Percentiles rank a stretch among this genome's conserved stretches.
Conservation (phyloP, 192 early-diverging fungal species). For the Gamsiella multidivaricata region DNA sequence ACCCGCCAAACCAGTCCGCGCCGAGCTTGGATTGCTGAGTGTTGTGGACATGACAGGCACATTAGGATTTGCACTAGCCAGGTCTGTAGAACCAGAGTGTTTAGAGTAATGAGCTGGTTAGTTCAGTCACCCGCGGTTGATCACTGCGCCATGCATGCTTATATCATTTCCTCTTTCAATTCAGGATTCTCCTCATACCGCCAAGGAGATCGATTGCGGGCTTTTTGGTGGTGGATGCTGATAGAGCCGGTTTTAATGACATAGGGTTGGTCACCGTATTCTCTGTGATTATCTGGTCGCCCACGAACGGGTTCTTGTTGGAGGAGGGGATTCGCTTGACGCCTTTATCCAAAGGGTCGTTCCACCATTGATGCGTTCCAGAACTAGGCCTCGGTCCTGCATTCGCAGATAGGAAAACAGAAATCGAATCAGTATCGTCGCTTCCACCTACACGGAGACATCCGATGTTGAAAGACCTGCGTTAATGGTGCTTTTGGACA, state of each 20-base stretch:
- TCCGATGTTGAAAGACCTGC: too few relatives aligned
- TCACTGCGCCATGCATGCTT: too few relatives aligned
- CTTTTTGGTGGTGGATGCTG: constrained; percentile 1
- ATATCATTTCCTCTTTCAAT: too few relatives aligned
- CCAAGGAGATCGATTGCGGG: constrained; percentile 36
- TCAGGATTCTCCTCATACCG: constrained; percentile 22
- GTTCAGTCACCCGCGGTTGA: too few relatives aligned
- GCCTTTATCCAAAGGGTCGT: constrained; percentile 43
- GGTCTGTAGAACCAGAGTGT: not conserved
- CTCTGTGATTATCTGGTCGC: constrained; percentile 21
- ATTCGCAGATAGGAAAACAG: not conserved
- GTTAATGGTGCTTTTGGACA: too few relatives aligned
- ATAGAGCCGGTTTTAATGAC: constrained; percentile 11
- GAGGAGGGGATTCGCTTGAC: constrained; percentile 28
- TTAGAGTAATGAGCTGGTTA: too few relatives aligned
- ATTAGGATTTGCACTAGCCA: not conserved
- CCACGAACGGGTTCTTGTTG: constrained; percentile 43
- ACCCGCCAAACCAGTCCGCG: not conserved
- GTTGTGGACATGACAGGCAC: not conserved
- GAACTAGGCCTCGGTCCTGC: constrained; percentile 65
- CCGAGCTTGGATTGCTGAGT: not conserved
- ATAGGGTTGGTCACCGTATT: not conserved
- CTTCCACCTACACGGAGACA: too few relatives aligned
- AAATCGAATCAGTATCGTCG: not conserved
- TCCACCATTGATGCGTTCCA: constrained; percentile 66